These are phyloP conservation scores for Tulasnella calospora DNA, from an alignment of 768 basidiomycete genomes.

Conservation along the genomic window DNA sequence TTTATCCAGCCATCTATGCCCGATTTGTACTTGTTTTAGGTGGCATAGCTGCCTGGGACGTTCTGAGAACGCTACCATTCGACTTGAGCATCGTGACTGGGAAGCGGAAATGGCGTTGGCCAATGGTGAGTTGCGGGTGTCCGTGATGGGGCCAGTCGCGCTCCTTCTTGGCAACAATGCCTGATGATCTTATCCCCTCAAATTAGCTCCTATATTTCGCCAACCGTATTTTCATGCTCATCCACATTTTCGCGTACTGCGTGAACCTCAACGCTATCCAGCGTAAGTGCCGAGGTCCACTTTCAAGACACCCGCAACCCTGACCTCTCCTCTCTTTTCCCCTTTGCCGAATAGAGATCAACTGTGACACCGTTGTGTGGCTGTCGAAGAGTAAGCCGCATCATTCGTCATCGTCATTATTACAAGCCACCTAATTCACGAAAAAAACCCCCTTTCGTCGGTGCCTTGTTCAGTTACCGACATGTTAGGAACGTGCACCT, in stretches of 20 bases:
- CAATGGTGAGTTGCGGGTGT: slow-evolving; percentile 6
- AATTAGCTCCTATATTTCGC: slow-evolving; percentile 18
- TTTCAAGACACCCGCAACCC: no score
- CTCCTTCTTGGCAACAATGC: neutral
- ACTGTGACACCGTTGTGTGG: slow-evolving; percentile 22
- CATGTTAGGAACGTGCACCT: slow-evolving; percentile 18
- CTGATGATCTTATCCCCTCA: neutral
- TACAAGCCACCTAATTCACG: neutral
- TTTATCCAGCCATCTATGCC: slow-evolving; percentile 21
- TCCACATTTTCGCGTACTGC: slow-evolving; percentile 21
- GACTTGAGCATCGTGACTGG: slow-evolving; percentile 24
- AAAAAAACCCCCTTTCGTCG: neutral
- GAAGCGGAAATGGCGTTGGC: slow-evolving; percentile 23
- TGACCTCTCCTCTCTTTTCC: neutral
- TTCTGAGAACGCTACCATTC: slow-evolving; percentile 21
- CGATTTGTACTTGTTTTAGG: slow-evolving; percentile 21
- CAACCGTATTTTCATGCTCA: slow-evolving; percentile 15
- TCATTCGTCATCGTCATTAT: neutral
- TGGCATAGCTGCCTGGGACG: slow-evolving; percentile 22
- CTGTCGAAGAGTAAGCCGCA: slow-evolving; percentile 17
- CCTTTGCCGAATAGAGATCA: neutral
- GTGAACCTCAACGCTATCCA: slow-evolving; percentile 22
- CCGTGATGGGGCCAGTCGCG: neutral
- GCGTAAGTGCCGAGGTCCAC: neutral
- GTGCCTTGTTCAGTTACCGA: slow-evolving; percentile 21